A percentile compares a stretch with the other conserved stretches of the same genome.
phyloP scores from a whole-genome alignment of 2,329 filamentous ascomycete species.

The Apiospora sp. region DNA sequence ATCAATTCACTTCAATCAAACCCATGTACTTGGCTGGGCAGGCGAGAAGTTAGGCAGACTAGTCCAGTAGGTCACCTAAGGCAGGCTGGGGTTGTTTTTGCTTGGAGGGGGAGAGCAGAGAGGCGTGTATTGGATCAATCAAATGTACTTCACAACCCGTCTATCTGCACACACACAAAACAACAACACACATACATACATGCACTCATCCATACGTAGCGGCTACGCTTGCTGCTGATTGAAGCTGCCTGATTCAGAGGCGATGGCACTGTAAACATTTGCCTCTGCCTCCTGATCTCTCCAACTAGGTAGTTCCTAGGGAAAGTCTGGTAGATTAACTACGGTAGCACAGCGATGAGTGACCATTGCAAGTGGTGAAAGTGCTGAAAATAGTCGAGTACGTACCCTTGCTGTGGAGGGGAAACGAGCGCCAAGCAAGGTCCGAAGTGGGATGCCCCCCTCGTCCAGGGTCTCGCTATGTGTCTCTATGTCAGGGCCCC shows the following conservation, averaged over 20 bases:
- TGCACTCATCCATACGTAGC: background rate
- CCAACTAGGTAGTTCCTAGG: background rate
- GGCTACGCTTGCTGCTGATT: background rate
- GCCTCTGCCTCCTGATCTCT: background rate
- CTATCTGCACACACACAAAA: background rate
- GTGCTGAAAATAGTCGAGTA: conserved; percentile 15
- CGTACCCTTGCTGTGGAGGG: conserved; percentile 16
- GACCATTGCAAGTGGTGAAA: conserved; percentile 17
- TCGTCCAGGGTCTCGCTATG: conserved; percentile 13
- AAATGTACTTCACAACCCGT: background rate
- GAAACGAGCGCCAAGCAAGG: conserved; percentile 15
- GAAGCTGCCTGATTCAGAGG: background rate
- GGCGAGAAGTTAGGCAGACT: conserved; percentile 6
- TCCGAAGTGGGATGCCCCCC: conserved; percentile 17
- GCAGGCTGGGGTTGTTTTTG: conserved; percentile 2
- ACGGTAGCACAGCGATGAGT: background rate
- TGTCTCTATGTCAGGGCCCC: conserved; percentile 8
- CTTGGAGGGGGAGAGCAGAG: background rate
- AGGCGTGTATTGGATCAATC: background rate
- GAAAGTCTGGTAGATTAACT: conserved; percentile 19
- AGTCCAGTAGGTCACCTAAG: conserved; percentile 1
- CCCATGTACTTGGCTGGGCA: conserved; percentile 5
- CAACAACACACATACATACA: background rate
- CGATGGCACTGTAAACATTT: background rate
- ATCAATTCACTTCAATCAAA: conserved; percentile 2